Evolutionary conservation across 2,329 filamentous ascomycete genomes (phyloP).

Genomic region (Ophiosphaerella herpotricha): DNA sequence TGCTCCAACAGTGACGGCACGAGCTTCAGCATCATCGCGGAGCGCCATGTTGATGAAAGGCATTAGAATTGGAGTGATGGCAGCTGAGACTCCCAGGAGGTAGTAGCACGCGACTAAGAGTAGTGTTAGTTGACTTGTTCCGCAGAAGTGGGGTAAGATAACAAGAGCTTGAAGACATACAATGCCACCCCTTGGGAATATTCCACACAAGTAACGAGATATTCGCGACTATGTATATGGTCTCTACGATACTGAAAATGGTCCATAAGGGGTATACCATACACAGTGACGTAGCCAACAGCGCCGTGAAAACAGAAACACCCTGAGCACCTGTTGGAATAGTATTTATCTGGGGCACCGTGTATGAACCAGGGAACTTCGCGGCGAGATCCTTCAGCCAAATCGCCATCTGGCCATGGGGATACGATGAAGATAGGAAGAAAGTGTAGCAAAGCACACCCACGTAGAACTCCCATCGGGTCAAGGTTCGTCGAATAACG

Average conservation of each 20-base stretch:
- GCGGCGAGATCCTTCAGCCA: constrained; percentile 56
- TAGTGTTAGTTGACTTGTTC: constrained; percentile 5
- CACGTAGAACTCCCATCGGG: constrained; percentile 58
- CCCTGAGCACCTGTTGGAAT: constrained; percentile 56
- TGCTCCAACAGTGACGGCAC: constrained; percentile 55
- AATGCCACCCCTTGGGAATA: constrained; percentile 53
- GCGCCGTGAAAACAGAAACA: constrained; percentile 55
- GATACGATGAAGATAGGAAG: constrained; percentile 48
- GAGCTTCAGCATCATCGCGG: constrained; percentile 53
- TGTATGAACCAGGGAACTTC: constrained; percentile 44
- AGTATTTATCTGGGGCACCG: constrained; percentile 55
- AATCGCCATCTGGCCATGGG: constrained; percentile 56
- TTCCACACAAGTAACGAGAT: constrained; percentile 56
- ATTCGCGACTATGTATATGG: constrained; percentile 50
- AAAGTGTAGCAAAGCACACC: constrained; percentile 55
- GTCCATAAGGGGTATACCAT: constrained; percentile 57
- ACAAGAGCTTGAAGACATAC: constrained; percentile 14
- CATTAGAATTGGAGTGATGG: constrained; percentile 43
- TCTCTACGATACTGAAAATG: constrained; percentile 52
- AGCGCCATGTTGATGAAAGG: constrained; percentile 46
- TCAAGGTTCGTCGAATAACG: constrained; percentile 53
- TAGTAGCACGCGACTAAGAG: constrained; percentile 40
- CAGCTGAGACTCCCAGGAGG: constrained; percentile 41
- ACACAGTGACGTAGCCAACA: constrained; percentile 57
- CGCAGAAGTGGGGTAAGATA: too few relatives aligned